Conservation (phyloP, 2,329 filamentous ascomycete genomes). For the Claviceps paspali region DNA sequence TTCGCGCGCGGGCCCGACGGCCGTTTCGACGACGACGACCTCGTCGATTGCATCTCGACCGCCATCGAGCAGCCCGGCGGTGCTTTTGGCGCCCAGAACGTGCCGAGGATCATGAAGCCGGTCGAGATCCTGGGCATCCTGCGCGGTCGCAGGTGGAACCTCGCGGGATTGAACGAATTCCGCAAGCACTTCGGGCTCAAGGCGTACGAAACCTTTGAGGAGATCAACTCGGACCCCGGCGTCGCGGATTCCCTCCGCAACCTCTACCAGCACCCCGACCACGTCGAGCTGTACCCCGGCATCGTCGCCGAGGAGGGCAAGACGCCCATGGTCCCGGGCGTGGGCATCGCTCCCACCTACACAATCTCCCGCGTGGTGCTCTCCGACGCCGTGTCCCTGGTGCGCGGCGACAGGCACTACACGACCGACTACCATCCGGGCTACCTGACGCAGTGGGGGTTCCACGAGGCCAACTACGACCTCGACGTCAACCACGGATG, state of each 20-base stretch:
- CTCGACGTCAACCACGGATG: conserved; percentile 63
- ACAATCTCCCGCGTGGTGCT: conserved; percentile 64
- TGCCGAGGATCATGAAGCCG: conserved; percentile 57
- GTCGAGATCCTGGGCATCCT: conserved; percentile 72
- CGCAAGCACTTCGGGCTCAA: conserved; percentile 67
- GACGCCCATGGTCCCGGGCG: conserved; percentile 55
- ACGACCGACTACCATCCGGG: conserved; percentile 62
- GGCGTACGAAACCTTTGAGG: conserved; percentile 62
- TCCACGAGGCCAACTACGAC: conserved; percentile 58
- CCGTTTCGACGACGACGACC: conserved; percentile 58
- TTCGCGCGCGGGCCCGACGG: conserved; percentile 52
- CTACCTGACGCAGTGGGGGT: conserved; percentile 74
- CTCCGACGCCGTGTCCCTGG: conserved; percentile 64
- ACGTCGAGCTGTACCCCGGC: conserved; percentile 68
- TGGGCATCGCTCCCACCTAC: conserved; percentile 60
- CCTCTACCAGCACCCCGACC: conserved; percentile 65
- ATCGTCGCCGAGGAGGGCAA: conserved; percentile 65
- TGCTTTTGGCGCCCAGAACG: conserved; percentile 58
- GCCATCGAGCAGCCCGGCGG: conserved; percentile 66
- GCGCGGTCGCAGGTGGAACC: conserved; percentile 61
- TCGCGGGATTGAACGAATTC: conserved; percentile 72
- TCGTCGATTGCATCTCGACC: conserved; percentile 52
- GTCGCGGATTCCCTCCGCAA: conserved; percentile 50
- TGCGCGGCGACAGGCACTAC: conserved; percentile 65
- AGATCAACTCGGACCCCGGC: conserved; percentile 65